Evolutionary conservation across 305 asterid genomes (phyloP).

Genomic region (Solanum hybrid): DNA sequence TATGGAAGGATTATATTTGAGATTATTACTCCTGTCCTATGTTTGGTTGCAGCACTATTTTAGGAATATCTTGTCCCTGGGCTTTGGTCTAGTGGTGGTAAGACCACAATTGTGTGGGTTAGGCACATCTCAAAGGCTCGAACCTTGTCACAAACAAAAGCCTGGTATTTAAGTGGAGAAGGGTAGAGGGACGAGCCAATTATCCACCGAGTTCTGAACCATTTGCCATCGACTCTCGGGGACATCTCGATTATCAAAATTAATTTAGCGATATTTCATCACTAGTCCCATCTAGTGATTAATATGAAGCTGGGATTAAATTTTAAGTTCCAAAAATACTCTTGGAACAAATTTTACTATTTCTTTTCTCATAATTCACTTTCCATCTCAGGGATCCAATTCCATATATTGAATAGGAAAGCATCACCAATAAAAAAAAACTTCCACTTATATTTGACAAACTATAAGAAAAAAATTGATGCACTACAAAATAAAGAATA

Average conservation of each 20-base stretch:
- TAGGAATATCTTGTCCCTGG: not conserved
- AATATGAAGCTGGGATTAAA: not conserved
- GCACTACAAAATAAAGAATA: not conserved
- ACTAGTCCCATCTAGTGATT: not conserved
- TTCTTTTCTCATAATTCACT: not conserved
- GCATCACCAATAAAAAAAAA: not conserved
- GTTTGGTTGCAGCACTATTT: not conserved
- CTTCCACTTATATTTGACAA: not conserved
- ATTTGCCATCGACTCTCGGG: not conserved
- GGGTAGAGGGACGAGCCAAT: not conserved
- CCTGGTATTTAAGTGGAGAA: not conserved
- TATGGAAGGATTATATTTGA: not conserved
- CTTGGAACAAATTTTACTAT: not conserved
- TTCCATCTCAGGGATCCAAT: not conserved
- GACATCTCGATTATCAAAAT: not conserved
- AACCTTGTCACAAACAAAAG: not conserved
- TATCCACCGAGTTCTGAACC: not conserved
- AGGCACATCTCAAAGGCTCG: not conserved
- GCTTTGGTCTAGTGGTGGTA: not conserved
- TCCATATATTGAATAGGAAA: not conserved
- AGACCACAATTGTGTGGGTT: not conserved
- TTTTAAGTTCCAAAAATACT: not conserved
- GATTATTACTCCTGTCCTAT: not conserved
- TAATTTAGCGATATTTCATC: not conserved
- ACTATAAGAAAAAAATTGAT: not conserved